Conservation (phyloP, 2,329 filamentous ascomycete genomes). For the Calycina marina region DNA sequence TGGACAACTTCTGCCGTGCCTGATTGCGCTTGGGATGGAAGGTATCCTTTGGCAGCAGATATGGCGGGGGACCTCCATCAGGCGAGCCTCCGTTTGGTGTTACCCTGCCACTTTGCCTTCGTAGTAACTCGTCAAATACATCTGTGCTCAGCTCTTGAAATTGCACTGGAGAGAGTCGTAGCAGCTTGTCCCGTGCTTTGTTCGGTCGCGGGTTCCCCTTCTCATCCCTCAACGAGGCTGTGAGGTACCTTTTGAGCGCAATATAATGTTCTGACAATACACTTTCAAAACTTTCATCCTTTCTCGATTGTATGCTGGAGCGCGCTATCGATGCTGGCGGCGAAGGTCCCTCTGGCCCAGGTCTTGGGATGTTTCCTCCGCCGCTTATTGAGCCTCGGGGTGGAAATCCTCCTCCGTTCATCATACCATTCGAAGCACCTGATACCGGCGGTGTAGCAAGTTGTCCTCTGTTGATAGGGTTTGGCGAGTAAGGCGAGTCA, state of each 20-base stretch:
- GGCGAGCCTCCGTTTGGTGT: slow-evolving; percentile 34
- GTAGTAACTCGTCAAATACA: slow-evolving; percentile 86
- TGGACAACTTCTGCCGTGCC: slow-evolving; percentile 88
- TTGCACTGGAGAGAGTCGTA: slow-evolving; percentile 78
- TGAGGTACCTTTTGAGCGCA: slow-evolving; percentile 54
- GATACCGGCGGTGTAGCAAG: slow-evolving; percentile 58
- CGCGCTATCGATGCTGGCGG: slow-evolving; percentile 78
- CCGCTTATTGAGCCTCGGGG: slow-evolving; percentile 27
- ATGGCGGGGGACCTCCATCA: slow-evolving; percentile 45
- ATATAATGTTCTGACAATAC: slow-evolving; percentile 69
- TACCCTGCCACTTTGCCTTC: slow-evolving; percentile 49
- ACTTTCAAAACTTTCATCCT: slow-evolving; percentile 48
- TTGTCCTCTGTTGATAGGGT: slow-evolving; percentile 39
- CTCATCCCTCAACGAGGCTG: slow-evolving; percentile 56
- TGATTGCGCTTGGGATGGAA: slow-evolving; percentile 98
- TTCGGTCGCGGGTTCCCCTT: slow-evolving; percentile 63
- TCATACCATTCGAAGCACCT: slow-evolving; percentile 42
- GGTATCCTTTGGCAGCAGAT: slow-evolving; percentile 67
- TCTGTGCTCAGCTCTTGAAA: slow-evolving; percentile 97
- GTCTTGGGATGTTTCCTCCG: too few species aligned
- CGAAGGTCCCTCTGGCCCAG: slow-evolving; percentile 54
- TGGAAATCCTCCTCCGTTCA: slow-evolving; percentile 44
- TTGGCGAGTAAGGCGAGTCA: slow-evolving; percentile 30
- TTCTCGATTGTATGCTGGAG: slow-evolving; percentile 61
- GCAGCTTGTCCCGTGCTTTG: slow-evolving; percentile 84